Evolutionary conservation across 805 yeast species (phyloP).

Genomic region (Cephaloascus fragrans): DNA sequence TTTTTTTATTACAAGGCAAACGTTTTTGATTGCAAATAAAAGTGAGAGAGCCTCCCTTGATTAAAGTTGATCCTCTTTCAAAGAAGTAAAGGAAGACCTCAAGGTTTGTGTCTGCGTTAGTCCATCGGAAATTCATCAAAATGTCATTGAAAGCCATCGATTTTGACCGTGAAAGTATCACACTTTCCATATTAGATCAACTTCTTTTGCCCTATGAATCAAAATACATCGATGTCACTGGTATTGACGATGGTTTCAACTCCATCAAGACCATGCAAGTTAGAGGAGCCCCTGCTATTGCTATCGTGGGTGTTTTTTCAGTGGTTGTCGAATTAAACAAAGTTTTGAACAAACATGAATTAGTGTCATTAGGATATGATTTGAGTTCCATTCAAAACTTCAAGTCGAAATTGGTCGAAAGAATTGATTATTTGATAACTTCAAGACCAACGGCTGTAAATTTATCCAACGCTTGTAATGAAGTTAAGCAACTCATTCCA

Average conservation of each 20-base stretch:
- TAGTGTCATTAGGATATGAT: constrained; percentile 11
- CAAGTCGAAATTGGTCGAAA: constrained; percentile 25
- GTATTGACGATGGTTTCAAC: constrained; percentile 66
- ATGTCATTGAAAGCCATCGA: constrained; percentile 49
- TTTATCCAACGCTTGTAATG: constrained; percentile 62
- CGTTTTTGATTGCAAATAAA: too few species aligned
- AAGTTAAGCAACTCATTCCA: constrained; percentile 27
- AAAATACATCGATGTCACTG: constrained; percentile 48
- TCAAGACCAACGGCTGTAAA: constrained; percentile 97
- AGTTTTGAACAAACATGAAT: constrained; percentile 10
- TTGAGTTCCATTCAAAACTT: constrained; percentile 11
- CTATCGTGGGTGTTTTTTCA: constrained; percentile 84
- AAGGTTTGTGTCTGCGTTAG: too few species aligned
- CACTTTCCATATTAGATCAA: constrained; percentile 69
- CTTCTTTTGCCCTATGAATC: constrained; percentile 73
- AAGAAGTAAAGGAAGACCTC: too few species aligned
- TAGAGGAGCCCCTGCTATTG: constrained; percentile 98
- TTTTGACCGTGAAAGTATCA: constrained; percentile 36
- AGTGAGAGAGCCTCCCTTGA: too few species aligned
- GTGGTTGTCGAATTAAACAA: constrained; percentile 59
- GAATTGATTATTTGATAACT: constrained; percentile 56
- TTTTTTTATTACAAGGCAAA: too few species aligned
- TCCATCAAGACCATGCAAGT: constrained; percentile 92
- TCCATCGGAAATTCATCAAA: too few species aligned
- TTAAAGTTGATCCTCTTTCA: too few species aligned